These are phyloP conservation scores for Boletus sp. DNA, from an alignment of 1,284 basidiomycete genomes.

Conservation along the genomic window DNA sequence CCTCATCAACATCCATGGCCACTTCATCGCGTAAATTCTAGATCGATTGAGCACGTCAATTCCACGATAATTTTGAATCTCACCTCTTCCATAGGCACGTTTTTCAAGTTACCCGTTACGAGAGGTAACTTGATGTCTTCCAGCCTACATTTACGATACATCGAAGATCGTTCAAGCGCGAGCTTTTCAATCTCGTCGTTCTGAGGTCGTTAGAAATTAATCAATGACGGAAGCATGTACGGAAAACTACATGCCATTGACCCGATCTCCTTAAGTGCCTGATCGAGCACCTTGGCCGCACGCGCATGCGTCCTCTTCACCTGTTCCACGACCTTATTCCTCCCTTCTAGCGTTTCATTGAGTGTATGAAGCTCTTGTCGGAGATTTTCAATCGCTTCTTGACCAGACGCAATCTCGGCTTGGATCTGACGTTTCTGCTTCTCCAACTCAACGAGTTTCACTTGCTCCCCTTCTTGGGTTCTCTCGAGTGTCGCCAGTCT, in stretches of 20 bases:
- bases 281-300: conserved; percentile 76
- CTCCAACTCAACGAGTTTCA: conserved; percentile 54
- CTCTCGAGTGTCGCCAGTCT: conserved; percentile 58
- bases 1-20: conserved; percentile 88
- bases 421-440: conserved; percentile 57
- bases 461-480: conserved; percentile 53
- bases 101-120: conserved; percentile 68
- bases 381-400: conserved; percentile 56
- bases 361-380: conserved; percentile 58
- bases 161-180: conserved; percentile 78
- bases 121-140: conserved; percentile 91
- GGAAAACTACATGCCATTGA: conserved; percentile 48
- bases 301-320: conserved; percentile 71
- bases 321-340: conserved; percentile 68
- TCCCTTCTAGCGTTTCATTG: conserved; percentile 66
- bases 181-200: conserved; percentile 94
- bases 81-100: conserved; percentile 94
- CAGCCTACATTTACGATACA: conserved; percentile 89
- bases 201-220: conserved; percentile 36
- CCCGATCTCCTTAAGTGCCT: conserved; percentile 86
- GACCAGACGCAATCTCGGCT: conserved; percentile 61
- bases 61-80: conserved; percentile 13
- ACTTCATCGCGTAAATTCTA: conserved; percentile 79
- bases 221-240: neutral
- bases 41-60: conserved; percentile 3